Evolutionary conservation across 2,329 filamentous ascomycete genomes (phyloP), one percentile per base, ranked within the genome.

Genomic region (Dryadomyces sulphureus): DNA sequence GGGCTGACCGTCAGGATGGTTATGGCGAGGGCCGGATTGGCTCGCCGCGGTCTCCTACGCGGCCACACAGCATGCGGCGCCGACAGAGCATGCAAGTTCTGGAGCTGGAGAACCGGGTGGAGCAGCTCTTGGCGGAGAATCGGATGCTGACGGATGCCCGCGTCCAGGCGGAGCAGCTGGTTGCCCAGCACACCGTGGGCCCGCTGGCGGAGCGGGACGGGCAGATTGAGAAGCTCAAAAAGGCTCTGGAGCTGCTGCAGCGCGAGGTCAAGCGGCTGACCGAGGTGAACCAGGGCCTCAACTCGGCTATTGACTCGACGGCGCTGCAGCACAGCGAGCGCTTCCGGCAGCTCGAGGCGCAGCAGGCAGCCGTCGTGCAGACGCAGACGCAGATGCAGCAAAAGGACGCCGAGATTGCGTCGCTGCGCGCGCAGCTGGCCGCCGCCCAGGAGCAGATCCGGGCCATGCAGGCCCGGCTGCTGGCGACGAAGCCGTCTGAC

Each of bases 11-110:
- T 4, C 68, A 95, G 89, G 88, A 94, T 76, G 90, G 87, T 67
- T 89, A 79, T 70, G 90, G 90, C 66, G 87, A 94, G 67, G 86
- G 84, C 65, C 85, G 76, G 59, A 75, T 84, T 60, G 81, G 81
- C 60, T 94, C 88, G 61, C 88, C 90, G 59, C 80, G 84, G 58
- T 96, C 92, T 57, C 92, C 92, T 46, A 94, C 87, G 55, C 81
- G 90, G 64, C 89, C 92, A 56, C 87, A 89, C 59, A 95, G 88
- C 70, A 84, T 98, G 76, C 89, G 90, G 56, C 89, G 90, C 60
- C 85, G 90, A 60, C 92, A 94, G 65, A 96, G 90, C 72, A 90
- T 96, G 81, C 90, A 96, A 66, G 79, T 90, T 46, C 79, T 96
- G 50, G 90, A 98, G 57, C 79, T 98, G 59, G 88, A 96, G 68